phyloP scores from a whole-genome alignment of 2,329 filamentous ascomycete genomes.

The Penicillium thymicola region DNA sequence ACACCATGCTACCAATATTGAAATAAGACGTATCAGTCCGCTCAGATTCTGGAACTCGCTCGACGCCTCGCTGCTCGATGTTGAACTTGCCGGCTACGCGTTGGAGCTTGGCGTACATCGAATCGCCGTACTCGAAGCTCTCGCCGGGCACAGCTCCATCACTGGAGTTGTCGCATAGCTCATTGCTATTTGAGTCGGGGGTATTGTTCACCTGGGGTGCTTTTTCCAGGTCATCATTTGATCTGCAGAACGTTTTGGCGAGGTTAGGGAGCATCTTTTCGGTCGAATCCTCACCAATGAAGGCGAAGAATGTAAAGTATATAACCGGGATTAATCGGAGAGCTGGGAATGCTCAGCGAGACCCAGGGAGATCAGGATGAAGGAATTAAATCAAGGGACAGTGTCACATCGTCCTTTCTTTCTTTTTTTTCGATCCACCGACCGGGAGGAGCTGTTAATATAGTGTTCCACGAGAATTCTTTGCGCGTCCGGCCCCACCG shows the following conservation, averaged over 20 bases:
- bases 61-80: constrained; percentile 72
- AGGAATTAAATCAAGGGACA: constrained; percentile 1
- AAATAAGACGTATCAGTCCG: constrained; percentile 62
- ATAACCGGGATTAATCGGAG: constrained; percentile 10
- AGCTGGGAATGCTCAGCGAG: constrained; percentile 22
- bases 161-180: constrained; percentile 14
- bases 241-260: constrained; percentile 19
- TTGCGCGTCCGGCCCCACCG: constrained; percentile 18
- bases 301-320: constrained; percentile 10
- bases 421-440: constrained; percentile 20
- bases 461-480: constrained; percentile 17
- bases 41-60: constrained; percentile 69
- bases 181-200: constrained; percentile 32
- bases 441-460: constrained; percentile 15
- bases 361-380: constrained; percentile 15
- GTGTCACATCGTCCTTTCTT: constrained; percentile 21
- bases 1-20: constrained; percentile 70
- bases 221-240: constrained; percentile 34
- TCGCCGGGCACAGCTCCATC: constrained; percentile 55
- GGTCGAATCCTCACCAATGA: constrained; percentile 12
- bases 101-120: constrained; percentile 58
- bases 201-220: constrained; percentile 28
- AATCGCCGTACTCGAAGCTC: constrained; percentile 56
- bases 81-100: constrained; percentile 62
- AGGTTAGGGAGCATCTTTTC: constrained; percentile 13